phyloP scores from a whole-genome alignment of 139 green algal species.

The Chlamydomonas sp. region DNA sequence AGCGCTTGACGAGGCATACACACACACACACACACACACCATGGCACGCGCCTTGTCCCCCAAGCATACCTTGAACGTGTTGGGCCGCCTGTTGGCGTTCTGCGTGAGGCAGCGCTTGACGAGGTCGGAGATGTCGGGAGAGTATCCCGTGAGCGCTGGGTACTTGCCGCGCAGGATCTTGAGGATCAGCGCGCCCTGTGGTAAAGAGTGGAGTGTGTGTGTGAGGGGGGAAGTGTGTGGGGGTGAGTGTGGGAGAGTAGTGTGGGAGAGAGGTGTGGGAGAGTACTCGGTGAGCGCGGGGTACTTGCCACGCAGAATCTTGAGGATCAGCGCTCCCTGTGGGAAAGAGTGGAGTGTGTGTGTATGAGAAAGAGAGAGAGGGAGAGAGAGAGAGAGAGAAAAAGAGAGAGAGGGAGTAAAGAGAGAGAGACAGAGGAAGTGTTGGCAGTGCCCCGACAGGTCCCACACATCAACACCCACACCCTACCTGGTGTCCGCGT shows the following conservation, averaged over 20 bases:
- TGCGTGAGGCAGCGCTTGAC: constrained; percentile 59
- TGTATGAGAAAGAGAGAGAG: no score
- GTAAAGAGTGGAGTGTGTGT: no score
- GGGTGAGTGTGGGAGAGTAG: no score
- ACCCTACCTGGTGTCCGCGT: constrained; percentile 42
- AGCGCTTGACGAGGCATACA: constrained; percentile 44
- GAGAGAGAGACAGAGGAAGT: no score
- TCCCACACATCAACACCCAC: no score
- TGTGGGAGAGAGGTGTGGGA: constrained; percentile 34
- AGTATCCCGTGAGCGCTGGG: constrained; percentile 45
- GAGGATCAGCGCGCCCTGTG: constrained; percentile 59
- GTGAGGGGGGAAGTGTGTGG: no score
- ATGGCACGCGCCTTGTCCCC: no score
- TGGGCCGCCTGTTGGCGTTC: constrained; percentile 44
- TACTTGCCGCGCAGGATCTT: constrained; percentile 68
- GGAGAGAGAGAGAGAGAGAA: no score
- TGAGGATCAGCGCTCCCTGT: constrained; percentile 60
- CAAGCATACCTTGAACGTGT: constrained; percentile 41
- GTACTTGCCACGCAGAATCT: constrained; percentile 64
- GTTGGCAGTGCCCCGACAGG: no score
- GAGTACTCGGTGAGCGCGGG: constrained; percentile 46
- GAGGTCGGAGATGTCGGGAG: constrained; percentile 47
- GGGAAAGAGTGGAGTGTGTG: no score
- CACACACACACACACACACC: no score
- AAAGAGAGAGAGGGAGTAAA: no score